Percentiles rank a stretch among this genome's conserved stretches.
These are phyloP conservation scores for Candida ipomoeae DNA, from an alignment of 805 yeast genomes.

Conservation along the genomic window DNA sequence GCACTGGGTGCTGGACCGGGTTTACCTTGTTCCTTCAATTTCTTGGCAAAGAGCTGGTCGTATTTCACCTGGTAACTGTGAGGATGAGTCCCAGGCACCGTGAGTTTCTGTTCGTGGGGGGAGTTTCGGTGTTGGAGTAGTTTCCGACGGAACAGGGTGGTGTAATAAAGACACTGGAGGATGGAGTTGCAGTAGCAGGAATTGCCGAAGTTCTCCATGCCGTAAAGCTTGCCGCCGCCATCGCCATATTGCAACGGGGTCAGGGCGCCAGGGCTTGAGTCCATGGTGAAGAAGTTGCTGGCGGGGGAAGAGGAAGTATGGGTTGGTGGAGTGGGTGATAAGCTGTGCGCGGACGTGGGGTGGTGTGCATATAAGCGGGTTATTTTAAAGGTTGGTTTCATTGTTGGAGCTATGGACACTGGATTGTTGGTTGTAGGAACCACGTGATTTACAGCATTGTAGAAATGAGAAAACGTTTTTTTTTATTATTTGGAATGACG, in stretches of 20 bases:
- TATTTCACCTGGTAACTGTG: conserved; percentile 38
- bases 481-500: too few relatives aligned
- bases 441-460: background rate
- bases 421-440: too few relatives aligned
- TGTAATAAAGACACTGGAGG: conserved; percentile 78
- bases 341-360: conserved; percentile 2
- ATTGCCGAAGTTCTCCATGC: conserved; percentile 83
- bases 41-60: conserved; percentile 36
- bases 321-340: background rate
- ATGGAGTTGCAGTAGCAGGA: conserved; percentile 95
- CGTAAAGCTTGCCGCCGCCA: conserved; percentile 67
- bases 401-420: too few relatives aligned
- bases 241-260: conserved; percentile 41
- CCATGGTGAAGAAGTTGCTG: background rate
- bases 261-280: background rate
- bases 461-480: too few relatives aligned
- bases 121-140: conserved; percentile 30
- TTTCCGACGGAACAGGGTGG: conserved; percentile 61
- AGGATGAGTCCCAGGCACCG: conserved; percentile 27
- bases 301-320: background rate
- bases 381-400: background rate
- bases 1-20: background rate
- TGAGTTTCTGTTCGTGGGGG: conserved; percentile 29
- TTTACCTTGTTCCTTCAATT: conserved; percentile 27
- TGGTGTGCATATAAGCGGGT: background rate